Conservation (phyloP, 768 basidiomycete genomes). For the Russula griseocarnosa region DNA sequence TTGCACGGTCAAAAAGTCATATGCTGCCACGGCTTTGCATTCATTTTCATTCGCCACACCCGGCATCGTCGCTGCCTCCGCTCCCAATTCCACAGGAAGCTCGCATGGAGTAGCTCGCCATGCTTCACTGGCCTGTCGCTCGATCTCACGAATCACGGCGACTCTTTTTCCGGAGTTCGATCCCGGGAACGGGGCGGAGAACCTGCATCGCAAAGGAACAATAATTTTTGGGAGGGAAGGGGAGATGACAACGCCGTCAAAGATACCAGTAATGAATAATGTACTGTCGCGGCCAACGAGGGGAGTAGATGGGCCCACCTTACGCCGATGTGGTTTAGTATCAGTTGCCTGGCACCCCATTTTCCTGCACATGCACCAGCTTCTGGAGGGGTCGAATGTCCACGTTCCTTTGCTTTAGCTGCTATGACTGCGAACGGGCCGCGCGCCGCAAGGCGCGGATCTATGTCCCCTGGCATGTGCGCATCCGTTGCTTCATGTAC, state of each 20-base stretch:
- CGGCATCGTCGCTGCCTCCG: background rate
- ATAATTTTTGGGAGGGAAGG: background rate
- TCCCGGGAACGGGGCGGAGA: slow-evolving; percentile 45
- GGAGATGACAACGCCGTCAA: background rate
- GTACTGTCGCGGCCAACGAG: background rate
- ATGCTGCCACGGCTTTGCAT: slow-evolving; percentile 26
- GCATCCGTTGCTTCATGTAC: slow-evolving; percentile 87
- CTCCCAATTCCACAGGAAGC: background rate
- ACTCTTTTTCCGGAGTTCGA: slow-evolving; percentile 32
- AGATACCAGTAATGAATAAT: background rate
- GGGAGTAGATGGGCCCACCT: slow-evolving; percentile 36
- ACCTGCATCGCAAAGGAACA: slow-evolving; percentile 37
- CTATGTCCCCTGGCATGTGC: slow-evolving; percentile 54
- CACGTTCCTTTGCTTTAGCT: slow-evolving; percentile 46
- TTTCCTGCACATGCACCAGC: slow-evolving; percentile 70
- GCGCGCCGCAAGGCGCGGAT: slow-evolving; percentile 45
- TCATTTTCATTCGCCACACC: background rate
- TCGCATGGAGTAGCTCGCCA: slow-evolving; percentile 42
- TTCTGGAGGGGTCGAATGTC: slow-evolving; percentile 76
- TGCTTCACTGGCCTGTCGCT: slow-evolving; percentile 55
- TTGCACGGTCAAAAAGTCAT: slow-evolving; percentile 28
- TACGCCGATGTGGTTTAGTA: slow-evolving; percentile 75
- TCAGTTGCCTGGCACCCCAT: slow-evolving; percentile 55
- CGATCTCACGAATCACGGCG: slow-evolving; percentile 57
- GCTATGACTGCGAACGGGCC: slow-evolving; percentile 39